These are phyloP conservation scores for Rheum nobile DNA, from an alignment of 148 eudicot species.

Conservation along the genomic window DNA sequence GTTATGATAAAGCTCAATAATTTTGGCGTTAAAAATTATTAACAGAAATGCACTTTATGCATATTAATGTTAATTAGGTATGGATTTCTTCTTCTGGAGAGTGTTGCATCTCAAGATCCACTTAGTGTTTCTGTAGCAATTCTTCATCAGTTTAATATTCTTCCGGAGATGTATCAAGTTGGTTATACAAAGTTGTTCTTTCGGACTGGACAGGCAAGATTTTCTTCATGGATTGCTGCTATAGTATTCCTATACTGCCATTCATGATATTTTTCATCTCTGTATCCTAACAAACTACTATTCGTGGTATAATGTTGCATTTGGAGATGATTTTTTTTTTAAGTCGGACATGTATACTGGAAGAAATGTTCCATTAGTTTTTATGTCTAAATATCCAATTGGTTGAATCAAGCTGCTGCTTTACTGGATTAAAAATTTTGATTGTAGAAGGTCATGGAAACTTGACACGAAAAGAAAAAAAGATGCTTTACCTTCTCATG, in stretches of 20 bases:
- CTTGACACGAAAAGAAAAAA: not conserved
- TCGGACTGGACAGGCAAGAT: conserved; percentile 89
- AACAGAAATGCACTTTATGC: not conserved
- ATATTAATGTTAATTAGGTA: conserved; percentile 33
- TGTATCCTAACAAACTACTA: not conserved
- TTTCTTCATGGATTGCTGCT: not conserved
- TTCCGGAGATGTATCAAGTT: conserved; percentile 96
- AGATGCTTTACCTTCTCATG: not conserved
- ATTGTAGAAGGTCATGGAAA: not conserved
- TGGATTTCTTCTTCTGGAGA: conserved; percentile 78
- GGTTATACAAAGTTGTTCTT: conserved; percentile 92
- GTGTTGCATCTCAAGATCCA: conserved; percentile 75
- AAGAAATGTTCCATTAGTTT: not conserved
- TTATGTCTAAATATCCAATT: not conserved
- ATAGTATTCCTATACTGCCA: not conserved
- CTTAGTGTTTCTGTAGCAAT: conserved; percentile 81
- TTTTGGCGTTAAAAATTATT: not conserved
- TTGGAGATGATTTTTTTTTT: not conserved
- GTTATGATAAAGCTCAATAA: not conserved
- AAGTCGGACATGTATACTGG: not conserved
- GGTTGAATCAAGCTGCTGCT: not conserved
- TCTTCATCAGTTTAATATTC: conserved; percentile 84
- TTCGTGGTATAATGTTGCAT: not conserved
- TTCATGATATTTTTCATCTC: not conserved
- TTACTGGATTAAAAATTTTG: not conserved